Evolutionary conservation across 495 filamentous ascomycete genomes (phyloP), one percentile per base, ranked within the genome.

Genomic region (Podospora conica): DNA sequence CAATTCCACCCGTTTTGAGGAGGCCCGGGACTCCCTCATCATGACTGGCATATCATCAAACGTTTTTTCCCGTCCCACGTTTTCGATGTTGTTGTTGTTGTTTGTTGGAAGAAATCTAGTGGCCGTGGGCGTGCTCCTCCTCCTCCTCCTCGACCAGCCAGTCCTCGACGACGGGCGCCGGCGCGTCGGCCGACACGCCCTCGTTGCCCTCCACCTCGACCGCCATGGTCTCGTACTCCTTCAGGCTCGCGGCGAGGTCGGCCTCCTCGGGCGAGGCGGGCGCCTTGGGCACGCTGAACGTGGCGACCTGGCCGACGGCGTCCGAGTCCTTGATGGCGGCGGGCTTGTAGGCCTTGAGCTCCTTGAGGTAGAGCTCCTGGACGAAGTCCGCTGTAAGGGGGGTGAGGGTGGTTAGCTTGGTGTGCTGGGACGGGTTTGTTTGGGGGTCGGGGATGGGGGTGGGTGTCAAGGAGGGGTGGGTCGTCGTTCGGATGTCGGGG

Each of bases 151-250:
- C 77, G 18, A 80, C 79, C 24, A 82, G 74, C 79, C 80, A 82
- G 73, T 83, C 80, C 73, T 81, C 79, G 66, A 81, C 29, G 61
- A 74, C 79, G 53, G 80, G 69, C 55, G 77, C 73, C 18, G 74
- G 66, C 31, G 70, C 68, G 62, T 65, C 68, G 65, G 75, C 74
- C 33, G 73, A 67, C 56, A 64, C 70, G 28, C 69, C 74, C 67
- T 82, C 91, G 80, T 92, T 88, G 65, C 94, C 94, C 83, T 99
- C 95, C 70, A 98, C 87, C 80, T 99, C 95, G 64, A 98, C 93
- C 64, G 88, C 85, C 84, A 93, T 90, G 71, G 79, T 82, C 86
- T 98, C 93, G 85, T 99, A 99, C 68, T 89, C 85, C 82, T 94
- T 90, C 76, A 99, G 77, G 76, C 94, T 92, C 75, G 85, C 87